These are phyloP conservation scores for Athelia psychrophila DNA, from an alignment of 1,284 basidiomycete species.

Conservation along the genomic window DNA sequence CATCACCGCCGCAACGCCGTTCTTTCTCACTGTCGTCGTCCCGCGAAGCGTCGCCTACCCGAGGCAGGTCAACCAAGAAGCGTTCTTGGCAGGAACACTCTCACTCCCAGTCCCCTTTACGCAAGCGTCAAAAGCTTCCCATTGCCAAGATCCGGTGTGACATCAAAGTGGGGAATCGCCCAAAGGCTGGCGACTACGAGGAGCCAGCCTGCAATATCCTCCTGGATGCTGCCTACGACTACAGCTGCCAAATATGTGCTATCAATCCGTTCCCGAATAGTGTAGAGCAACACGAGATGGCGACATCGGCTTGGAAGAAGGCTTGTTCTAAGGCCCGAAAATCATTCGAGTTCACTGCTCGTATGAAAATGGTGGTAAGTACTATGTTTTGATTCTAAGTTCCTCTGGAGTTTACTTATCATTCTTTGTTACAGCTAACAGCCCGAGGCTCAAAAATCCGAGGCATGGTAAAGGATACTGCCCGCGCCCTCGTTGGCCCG, in stretches of 20 bases:
- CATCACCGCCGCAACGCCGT: no score
- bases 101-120: no score
- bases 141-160: not conserved
- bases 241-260: no score
- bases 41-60: no score
- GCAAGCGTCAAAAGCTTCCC: no score
- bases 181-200: not conserved
- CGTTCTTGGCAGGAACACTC: no score
- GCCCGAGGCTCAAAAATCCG: not conserved
- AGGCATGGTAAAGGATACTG: not conserved
- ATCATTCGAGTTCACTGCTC: not conserved
- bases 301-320: no score
- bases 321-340: no score
- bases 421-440: not conserved
- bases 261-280: no score
- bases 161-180: not conserved
- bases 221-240: not conserved
- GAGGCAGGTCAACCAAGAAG: no score
- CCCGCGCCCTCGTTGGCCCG: not conserved
- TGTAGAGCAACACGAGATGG: no score
- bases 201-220: not conserved
- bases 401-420: not conserved
- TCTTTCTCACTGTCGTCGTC: no score
- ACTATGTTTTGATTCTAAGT: not conserved
- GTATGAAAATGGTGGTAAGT: not conserved